Percentiles rank a stretch among this genome's conserved stretches.
Evolutionary conservation across 1,284 basidiomycete species (phyloP).

Genomic region (Cutaneotrichosporon curvatum): DNA sequence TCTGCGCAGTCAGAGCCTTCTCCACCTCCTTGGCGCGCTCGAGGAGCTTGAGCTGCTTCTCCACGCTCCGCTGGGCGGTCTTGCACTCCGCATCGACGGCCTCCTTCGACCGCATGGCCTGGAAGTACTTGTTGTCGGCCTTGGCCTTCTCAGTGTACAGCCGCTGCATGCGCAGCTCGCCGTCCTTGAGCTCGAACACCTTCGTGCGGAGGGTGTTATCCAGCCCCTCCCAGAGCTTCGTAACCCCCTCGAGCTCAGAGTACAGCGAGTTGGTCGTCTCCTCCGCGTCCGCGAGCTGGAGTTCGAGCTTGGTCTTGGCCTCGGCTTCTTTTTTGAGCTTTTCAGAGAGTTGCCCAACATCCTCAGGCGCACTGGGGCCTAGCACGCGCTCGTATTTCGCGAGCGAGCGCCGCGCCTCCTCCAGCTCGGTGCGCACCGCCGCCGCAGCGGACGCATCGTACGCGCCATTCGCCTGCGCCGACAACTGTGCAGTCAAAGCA

Average conservation of each 20-base stretch:
- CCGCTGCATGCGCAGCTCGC: constrained; percentile 70
- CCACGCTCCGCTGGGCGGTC: constrained; percentile 57
- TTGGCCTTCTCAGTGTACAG: constrained; percentile 72
- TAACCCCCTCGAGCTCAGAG: constrained; percentile 77
- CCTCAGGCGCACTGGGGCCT: constrained; percentile 52
- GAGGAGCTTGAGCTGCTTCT: constrained; percentile 71
- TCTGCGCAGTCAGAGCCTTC: constrained; percentile 53
- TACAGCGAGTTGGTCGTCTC: constrained; percentile 64
- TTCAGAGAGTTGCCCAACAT: constrained; percentile 52
- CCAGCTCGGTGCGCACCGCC: constrained; percentile 24
- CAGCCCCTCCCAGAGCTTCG: constrained; percentile 77
- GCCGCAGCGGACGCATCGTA: constrained; percentile 16
- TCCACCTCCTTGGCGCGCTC: constrained; percentile 65
- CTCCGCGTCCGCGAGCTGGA: constrained; percentile 48
- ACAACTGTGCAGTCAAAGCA: constrained; percentile 19
- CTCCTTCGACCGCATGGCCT: constrained; percentile 83
- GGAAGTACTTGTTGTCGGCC: constrained; percentile 90
- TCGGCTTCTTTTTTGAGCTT: constrained; percentile 59
- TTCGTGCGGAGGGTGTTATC: constrained; percentile 77
- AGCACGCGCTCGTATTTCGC: constrained; percentile 58
- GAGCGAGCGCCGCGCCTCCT: constrained; percentile 47
- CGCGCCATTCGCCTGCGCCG: not conserved
- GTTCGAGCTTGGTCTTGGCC: constrained; percentile 55
- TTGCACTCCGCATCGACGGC: constrained; percentile 70
- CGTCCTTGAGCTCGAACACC: constrained; percentile 66